Conservation (phyloP, 2,329 filamentous ascomycete species). For the Capronia epimyces region DNA sequence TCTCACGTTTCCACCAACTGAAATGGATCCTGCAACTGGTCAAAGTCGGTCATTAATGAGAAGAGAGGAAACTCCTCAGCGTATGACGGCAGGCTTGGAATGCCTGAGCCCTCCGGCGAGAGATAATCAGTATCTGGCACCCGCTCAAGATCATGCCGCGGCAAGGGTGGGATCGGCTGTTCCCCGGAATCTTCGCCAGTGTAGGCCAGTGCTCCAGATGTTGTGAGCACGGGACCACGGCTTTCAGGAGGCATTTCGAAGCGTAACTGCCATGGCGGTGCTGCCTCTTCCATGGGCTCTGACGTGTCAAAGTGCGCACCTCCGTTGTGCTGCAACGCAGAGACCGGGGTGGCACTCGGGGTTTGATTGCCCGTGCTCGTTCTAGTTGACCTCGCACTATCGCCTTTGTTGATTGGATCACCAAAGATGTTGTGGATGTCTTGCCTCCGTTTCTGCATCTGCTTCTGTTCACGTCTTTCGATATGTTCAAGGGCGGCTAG, state of each 20-base stretch:
- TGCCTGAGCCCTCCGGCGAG: constrained; percentile 23
- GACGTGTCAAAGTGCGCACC: constrained; percentile 11
- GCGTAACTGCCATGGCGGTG: constrained; percentile 23
- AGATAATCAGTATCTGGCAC: constrained; percentile 17
- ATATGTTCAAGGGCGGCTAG: constrained; percentile 37
- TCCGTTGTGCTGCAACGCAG: constrained; percentile 3
- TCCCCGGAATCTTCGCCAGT: constrained; percentile 19
- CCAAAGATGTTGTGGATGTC: constrained; percentile 42
- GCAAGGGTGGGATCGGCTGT: constrained; percentile 9
- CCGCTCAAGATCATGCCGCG: constrained; percentile 17
- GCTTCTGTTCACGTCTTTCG: constrained; percentile 35
- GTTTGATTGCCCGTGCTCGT: constrained; percentile 13
- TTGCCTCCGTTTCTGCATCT: constrained; percentile 37
- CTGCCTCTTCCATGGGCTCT: constrained; percentile 8
- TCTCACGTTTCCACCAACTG: constrained; percentile 14
- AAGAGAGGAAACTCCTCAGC: constrained; percentile 29
- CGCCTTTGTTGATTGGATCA: constrained; percentile 26
- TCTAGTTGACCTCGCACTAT: constrained; percentile 5
- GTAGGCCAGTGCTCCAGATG: constrained; percentile 26
- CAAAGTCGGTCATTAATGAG: constrained; percentile 29
- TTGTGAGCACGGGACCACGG: constrained; percentile 28
- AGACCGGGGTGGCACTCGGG: constrained; percentile 4
- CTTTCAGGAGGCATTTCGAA: constrained; percentile 25
- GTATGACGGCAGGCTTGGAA: constrained; percentile 26
- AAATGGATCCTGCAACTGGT: constrained; percentile 24